Evolutionary conservation across 176 grass and related monocot genomes (phyloP).

Genomic region (Triticum urartu): DNA sequence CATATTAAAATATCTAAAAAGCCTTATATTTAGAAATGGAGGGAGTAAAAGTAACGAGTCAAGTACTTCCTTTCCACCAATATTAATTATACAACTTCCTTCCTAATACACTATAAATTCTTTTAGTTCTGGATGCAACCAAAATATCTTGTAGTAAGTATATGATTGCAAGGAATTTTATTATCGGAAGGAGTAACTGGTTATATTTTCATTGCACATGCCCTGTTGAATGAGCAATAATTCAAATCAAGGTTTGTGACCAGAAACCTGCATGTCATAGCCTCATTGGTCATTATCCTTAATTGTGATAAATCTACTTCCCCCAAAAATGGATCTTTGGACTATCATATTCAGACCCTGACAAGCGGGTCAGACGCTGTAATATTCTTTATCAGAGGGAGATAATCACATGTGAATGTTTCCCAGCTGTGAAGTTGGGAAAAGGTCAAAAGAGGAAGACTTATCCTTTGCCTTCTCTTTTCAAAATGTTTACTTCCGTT

Average conservation of each 20-base stretch:
- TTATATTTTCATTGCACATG: neutral
- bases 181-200: neutral
- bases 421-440: slow-evolving; percentile 17
- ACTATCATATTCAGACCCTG: neutral
- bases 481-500: slow-evolving; percentile 10
- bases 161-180: neutral
- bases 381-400: neutral
- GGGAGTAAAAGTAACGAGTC: neutral
- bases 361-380: neutral
- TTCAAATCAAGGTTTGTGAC: neutral
- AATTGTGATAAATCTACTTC: neutral
- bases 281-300: neutral
- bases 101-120: neutral
- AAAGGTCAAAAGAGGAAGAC: slow-evolving; percentile 21
- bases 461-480: neutral
- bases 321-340: neutral
- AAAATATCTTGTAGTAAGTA: neutral
- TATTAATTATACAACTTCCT: neutral
- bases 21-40: too few relatives aligned
- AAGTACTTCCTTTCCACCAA: neutral
- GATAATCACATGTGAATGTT: neutral
- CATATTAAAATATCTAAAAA: too few relatives aligned
- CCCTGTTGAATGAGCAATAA: neutral
- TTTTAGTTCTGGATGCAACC: neutral
- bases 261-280: neutral